Conservation (phyloP, 177 flowering plant genomes). For the Vitis hybrid region DNA sequence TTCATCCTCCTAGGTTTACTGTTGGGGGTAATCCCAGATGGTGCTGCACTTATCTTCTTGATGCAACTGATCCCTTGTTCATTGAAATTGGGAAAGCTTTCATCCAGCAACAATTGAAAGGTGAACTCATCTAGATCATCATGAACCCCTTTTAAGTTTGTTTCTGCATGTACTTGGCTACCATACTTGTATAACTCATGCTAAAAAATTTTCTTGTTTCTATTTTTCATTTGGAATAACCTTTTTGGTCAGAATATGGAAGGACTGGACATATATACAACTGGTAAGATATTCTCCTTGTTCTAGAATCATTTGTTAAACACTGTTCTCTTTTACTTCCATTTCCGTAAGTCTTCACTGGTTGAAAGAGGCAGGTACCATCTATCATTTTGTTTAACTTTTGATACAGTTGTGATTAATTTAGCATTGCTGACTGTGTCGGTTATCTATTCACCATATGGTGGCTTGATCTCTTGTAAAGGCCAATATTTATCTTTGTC, state of each 20-base stretch:
- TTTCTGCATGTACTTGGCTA: background rate
- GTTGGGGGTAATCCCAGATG: conserved; percentile 55
- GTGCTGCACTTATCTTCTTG: conserved; percentile 87
- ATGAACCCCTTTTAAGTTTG: background rate
- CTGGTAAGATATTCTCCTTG: conserved; percentile 39
- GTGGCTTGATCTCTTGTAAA: too few relatives aligned
- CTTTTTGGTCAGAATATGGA: conserved; percentile 61
- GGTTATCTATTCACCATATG: too few relatives aligned
- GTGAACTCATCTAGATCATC: conserved; percentile 19
- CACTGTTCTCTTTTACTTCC: too few relatives aligned
- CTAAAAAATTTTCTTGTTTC: background rate
- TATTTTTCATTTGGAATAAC: conserved; percentile 7
- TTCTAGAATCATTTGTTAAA: too few relatives aligned
- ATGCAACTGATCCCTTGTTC: conserved; percentile 81
- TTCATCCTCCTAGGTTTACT: conserved; percentile 53
- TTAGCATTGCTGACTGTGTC: too few relatives aligned
- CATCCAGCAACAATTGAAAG: conserved; percentile 61
- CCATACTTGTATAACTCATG: background rate
- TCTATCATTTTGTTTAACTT: too few relatives aligned
- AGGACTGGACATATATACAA: conserved; percentile 69
- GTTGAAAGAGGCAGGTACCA: too few relatives aligned
- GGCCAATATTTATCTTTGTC: too few relatives aligned
- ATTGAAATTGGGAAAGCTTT: conserved; percentile 71
- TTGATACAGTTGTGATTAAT: too few relatives aligned
- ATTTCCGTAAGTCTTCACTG: too few relatives aligned